Base-by-base conservation (phyloP, 2,329 filamentous ascomycete genomes). In the Botrytis paeoniae region DNA sequence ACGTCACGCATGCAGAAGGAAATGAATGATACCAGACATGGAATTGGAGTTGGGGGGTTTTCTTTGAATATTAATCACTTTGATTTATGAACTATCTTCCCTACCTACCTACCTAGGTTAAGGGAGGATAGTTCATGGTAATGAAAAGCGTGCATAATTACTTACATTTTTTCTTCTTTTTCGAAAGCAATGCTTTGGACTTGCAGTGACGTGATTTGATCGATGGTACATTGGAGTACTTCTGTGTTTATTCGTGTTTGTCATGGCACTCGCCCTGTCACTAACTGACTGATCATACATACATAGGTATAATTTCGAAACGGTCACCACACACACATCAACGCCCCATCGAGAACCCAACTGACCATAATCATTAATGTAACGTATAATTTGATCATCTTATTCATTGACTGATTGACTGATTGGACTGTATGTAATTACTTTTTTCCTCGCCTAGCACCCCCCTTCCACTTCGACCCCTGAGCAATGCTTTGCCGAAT, bases 21-120 rank as follows among this genome's bases (percentile, higher is more conserved):
- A 61, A 62, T 10, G n/a, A 41, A n/a, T 39, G 60, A 62, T 62
- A 62, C 60, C 60, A 62, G 51, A n/a, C 37, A 62, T 62, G 32
- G 29, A 60, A 35, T 60, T 60, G 57, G 57, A 60, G 32, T 35
- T 60, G 25, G 60, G 35, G 25, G 37, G 2, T 3, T 54, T 54
- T 16, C 48, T 39, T 62, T 37, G 22, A 39, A 39, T n/a, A 18
- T n/a, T 61, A 35, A 29, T 57, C 12, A 57, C 14, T 57, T 29
- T 57, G 51, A 18, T 57, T 57, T 29, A 57, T 29, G 51, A 29
- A 57, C 14, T 7, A n/a, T 6, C 25, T 14, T 51, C n/a, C 48
- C 12, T 3, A 51, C 48, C 22, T 14, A 51, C 48, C 48, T 57
- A 29, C 51, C 25, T n/a, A 57, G 51, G 25, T 29, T 1, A 29